These are phyloP conservation scores for Aspergillus hancockii DNA, from an alignment of 495 filamentous ascomycete species.

Conservation along the genomic window DNA sequence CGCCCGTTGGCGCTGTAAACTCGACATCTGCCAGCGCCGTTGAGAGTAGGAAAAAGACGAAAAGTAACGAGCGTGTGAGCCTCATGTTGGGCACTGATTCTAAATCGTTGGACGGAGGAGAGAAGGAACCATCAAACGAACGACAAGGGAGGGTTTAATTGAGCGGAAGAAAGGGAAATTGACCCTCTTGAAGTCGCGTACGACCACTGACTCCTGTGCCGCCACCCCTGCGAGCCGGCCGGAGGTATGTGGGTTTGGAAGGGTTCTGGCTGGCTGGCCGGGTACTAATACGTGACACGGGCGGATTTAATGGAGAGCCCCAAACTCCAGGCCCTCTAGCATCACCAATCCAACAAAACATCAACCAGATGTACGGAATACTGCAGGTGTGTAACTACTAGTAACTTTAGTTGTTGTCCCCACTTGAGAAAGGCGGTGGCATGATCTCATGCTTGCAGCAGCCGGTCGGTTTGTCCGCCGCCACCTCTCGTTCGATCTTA, in stretches of 20 bases:
- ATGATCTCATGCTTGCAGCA: background rate
- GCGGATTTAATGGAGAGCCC: background rate
- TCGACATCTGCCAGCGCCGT: constrained; percentile 56
- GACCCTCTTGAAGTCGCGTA: constrained; percentile 3
- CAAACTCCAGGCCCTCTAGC: background rate
- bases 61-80: constrained; percentile 33
- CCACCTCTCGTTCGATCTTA: too few relatives aligned
- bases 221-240: constrained; percentile 16
- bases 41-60: constrained; percentile 44
- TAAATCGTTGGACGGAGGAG: background rate
- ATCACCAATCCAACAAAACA: background rate
- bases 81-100: constrained; percentile 31
- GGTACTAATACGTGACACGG: background rate
- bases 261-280: background rate
- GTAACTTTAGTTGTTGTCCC: background rate
- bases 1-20: constrained; percentile 38
- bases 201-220: constrained; percentile 4
- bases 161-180: background rate
- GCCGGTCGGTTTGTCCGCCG: background rate
- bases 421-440: background rate
- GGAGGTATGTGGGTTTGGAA: constrained; percentile 11
- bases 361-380: too few relatives aligned
- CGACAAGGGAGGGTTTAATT: background rate
- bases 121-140: constrained; percentile 3
- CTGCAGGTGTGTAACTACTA: too few relatives aligned